Percentiles rank a stretch among this genome's conserved stretches.
Conservation (phyloP, 495 filamentous ascomycete genomes). For the Trichoderma parareesei region DNA sequence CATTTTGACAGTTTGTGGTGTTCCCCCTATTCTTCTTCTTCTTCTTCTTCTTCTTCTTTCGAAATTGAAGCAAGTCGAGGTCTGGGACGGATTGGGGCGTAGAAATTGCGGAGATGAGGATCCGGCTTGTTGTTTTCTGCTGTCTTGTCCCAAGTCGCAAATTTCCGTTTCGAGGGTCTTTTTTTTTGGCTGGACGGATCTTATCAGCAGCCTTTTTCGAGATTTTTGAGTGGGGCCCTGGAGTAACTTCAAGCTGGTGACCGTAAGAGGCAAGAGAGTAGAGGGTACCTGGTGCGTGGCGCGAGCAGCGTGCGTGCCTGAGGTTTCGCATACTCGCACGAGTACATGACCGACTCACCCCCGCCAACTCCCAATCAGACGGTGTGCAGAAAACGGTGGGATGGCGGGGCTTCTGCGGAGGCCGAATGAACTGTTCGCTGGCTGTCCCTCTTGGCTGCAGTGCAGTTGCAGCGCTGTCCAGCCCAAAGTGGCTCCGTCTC, state of each 20-base stretch:
- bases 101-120: background rate
- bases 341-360: no score
- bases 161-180: conserved; percentile 11
- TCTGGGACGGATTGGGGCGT: background rate
- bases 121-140: background rate
- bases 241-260: no score
- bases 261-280: no score
- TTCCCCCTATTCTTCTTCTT: background rate
- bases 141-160: conserved; percentile 1
- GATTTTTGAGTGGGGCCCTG: conserved; percentile 11
- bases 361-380: background rate
- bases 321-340: no score
- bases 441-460: no score
- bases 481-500: background rate
- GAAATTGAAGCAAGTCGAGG: background rate
- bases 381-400: background rate
- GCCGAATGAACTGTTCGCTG: background rate
- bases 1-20: conserved; percentile 15
- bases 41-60: background rate
- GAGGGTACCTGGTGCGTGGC: no score
- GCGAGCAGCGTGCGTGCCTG: no score
- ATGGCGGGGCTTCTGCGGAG: background rate
- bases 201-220: conserved; percentile 11
- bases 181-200: background rate
- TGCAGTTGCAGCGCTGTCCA: background rate